Base-by-base conservation (phyloP, 1,139 yeast species). In the Pneumocystis sp. region DNA sequence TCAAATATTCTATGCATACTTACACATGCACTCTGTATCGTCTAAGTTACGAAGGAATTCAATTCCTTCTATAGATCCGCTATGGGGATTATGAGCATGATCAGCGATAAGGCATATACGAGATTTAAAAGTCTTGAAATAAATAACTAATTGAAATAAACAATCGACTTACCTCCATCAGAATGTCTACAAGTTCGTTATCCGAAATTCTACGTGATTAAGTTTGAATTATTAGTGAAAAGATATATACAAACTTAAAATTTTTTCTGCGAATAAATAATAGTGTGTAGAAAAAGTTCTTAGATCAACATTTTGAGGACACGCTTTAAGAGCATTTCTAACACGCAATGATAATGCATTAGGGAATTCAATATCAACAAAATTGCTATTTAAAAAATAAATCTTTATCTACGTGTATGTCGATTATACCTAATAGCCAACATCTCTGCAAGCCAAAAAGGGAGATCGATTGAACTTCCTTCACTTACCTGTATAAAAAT, bases 391-490 rank as follows among this genome's bases (percentile, higher is more conserved):
- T 65, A 42, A n/a, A 44, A 39, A n/a, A 19, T 31, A 45, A 31
- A 17, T 12, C 12, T 44, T 40, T 25, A 57, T 15, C 5, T 17
- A 40, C 15, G 21, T 17, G 57, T 66, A 74, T 73, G 70, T 66
- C 19, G 78, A 79, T 60, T 82, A 80, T 78, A 70, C 70, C 70
- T 68, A 34, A 70, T 65, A 0, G 95, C 96, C 60, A 93, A 76
- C 3, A 87, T 82, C 69, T 85, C 85, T 0, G 96, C 95, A 62
- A 93, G 76, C 98, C 98, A 93, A 44, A 90, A 75, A 0, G 98
- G 97, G 59, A 93, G 78, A 67, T 88, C 95, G 4, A 89, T 73
- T 71, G 85, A 85, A 1, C 95, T 80, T 61, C 85, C 86, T 70
- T 83, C 80, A 66, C 79, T 77, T 21, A 88, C 80, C 68, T 84